Conservation (phyloP, 2,329 filamentous ascomycete species). For the Alternaria brassicicola region DNA sequence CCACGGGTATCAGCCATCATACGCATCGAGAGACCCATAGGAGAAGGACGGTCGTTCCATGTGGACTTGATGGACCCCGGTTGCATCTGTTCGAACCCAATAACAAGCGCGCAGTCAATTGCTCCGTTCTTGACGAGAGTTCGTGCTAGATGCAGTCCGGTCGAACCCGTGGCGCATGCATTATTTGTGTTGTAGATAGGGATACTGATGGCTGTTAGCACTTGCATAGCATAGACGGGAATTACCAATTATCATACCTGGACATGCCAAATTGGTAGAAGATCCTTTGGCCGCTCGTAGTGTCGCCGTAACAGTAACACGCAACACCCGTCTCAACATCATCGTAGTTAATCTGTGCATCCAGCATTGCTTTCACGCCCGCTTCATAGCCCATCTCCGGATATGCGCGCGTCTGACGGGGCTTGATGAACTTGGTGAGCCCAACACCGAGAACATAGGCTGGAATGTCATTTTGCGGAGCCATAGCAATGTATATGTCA, state of each 20-base stretch:
- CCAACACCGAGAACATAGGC: constrained; percentile 93
- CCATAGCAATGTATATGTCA: constrained; percentile 22
- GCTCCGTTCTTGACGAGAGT: constrained; percentile 78
- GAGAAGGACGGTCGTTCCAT: constrained; percentile 82
- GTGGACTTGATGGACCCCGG: constrained; percentile 79
- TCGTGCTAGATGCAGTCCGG: constrained; percentile 80
- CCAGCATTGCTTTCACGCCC: constrained; percentile 80
- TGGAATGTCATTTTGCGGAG: constrained; percentile 45
- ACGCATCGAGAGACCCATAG: constrained; percentile 71
- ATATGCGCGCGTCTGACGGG: constrained; percentile 87
- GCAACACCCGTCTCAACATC: constrained; percentile 92
- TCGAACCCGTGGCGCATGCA: constrained; percentile 93
- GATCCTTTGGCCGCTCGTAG: constrained; percentile 89
- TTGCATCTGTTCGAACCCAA: constrained; percentile 98
- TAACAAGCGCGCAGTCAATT: constrained; percentile 84
- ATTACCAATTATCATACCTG: constrained; percentile 33
- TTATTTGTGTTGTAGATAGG: constrained; percentile 99
- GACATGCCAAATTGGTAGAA: constrained; percentile 99
- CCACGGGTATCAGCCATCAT: constrained; percentile 87
- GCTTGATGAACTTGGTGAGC: constrained; percentile 99
- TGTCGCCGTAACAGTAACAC: constrained; percentile 96
- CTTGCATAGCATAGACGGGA: neutral
- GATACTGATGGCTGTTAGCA: constrained; percentile 59
- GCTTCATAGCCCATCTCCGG: constrained; percentile 92
- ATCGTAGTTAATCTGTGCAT: constrained; percentile 90